A percentile compares a stretch with the other conserved stretches of the same genome.
Conservation (phyloP, 352 stramenopile species). For the Phytophthora pseudosyringae region DNA sequence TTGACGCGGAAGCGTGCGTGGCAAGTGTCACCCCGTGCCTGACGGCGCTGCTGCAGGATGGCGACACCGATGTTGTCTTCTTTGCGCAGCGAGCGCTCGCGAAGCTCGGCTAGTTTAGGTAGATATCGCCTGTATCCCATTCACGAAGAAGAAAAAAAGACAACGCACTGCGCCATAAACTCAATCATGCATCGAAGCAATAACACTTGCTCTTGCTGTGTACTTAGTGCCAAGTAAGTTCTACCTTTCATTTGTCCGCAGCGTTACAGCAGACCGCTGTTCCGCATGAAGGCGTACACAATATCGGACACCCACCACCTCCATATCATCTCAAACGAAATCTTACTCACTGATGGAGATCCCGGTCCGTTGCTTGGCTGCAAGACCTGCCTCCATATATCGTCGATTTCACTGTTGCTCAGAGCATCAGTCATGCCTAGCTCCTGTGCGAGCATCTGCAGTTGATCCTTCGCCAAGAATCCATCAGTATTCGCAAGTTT, state of each 20-base stretch:
- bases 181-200: conserved; percentile 37
- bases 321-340: conserved; percentile 56
- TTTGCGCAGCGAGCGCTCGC: conserved; percentile 88
- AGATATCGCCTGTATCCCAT: conserved; percentile 39
- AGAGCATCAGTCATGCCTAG: conserved; percentile 42
- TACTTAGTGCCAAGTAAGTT: conserved; percentile 8
- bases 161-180: conserved; percentile 33
- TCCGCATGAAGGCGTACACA: conserved; percentile 35
- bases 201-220: conserved; percentile 10
- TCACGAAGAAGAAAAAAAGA: conserved; percentile 21
- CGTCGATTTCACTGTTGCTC: conserved; percentile 48
- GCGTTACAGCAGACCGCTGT: neutral
- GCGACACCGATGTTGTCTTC: conserved; percentile 94
- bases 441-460: conserved; percentile 41
- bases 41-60: conserved; percentile 87
- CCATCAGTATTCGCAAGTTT: conserved; percentile 21
- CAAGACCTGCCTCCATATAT: conserved; percentile 57
- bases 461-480: conserved; percentile 35
- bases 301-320: conserved; percentile 63
- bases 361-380: neutral
- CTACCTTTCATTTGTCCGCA: neutral
- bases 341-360: neutral
- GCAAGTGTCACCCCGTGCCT: conserved; percentile 88
- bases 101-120: conserved; percentile 60
- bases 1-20: conserved; percentile 67